These are phyloP conservation scores for Aspergillus transmontanensis DNA, from an alignment of 2,329 filamentous ascomycete species.

Conservation along the genomic window DNA sequence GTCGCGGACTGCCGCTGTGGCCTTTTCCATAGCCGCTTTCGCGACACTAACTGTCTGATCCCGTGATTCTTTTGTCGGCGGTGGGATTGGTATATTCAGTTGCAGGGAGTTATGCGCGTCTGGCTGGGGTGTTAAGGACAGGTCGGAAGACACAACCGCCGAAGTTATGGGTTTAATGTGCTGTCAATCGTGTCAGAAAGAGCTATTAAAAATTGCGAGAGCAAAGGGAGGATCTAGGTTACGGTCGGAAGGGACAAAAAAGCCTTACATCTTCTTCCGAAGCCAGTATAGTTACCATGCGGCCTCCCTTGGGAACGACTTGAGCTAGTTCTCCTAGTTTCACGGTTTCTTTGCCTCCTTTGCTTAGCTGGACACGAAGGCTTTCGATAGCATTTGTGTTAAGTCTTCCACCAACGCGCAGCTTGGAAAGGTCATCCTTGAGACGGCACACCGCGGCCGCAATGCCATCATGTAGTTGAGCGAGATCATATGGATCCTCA, in stretches of 20 bases:
- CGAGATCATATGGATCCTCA: conserved; percentile 64
- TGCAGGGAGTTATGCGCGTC: conserved; percentile 48
- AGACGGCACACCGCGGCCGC: conserved; percentile 57
- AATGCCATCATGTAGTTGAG: conserved; percentile 59
- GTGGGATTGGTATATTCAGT: conserved; percentile 49
- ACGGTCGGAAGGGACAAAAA: background rate
- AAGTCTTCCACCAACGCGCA: conserved; percentile 64
- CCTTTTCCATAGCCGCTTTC: conserved; percentile 47
- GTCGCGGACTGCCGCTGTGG: conserved; percentile 42
- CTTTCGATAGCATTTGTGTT: conserved; percentile 64
- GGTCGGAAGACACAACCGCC: conserved; percentile 43
- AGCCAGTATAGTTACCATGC: conserved; percentile 63
- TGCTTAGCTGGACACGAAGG: conserved; percentile 61
- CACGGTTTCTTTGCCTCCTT: conserved; percentile 54
- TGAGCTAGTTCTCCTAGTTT: conserved; percentile 66
- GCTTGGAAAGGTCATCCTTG: conserved; percentile 63
- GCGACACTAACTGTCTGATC: conserved; percentile 43
- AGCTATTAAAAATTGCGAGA: background rate
- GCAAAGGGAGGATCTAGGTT: background rate
- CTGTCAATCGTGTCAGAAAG: conserved; percentile 26
- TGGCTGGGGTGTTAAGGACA: conserved; percentile 47
- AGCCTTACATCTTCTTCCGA: conserved; percentile 63
- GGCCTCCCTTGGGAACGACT: conserved; percentile 65
- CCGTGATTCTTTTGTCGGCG: conserved; percentile 50
- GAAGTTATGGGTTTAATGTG: conserved; percentile 49